Conservation (phyloP, 2,329 filamentous ascomycete species). For the Phyllachora maydis region DNA sequence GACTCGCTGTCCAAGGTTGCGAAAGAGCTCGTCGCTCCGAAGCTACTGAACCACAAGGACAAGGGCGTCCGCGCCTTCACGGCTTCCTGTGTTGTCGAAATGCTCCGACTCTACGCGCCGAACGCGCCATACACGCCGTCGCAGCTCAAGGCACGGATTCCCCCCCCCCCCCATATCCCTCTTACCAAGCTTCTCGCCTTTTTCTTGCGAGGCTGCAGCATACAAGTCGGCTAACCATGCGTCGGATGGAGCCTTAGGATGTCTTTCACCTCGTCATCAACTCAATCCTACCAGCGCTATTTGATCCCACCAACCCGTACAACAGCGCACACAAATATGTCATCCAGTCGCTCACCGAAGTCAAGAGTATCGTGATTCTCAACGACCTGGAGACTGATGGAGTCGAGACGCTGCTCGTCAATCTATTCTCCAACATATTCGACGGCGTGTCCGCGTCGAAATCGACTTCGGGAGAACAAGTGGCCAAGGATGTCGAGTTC, state of each 20-base stretch:
- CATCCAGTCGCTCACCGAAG: conserved; percentile 68
- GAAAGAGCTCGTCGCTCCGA: conserved; percentile 63
- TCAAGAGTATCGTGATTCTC: conserved; percentile 86
- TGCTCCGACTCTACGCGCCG: conserved; percentile 80
- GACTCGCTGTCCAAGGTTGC: conserved; percentile 72
- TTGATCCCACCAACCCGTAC: conserved; percentile 74
- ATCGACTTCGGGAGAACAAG: conserved; percentile 53
- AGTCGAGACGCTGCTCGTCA: conserved; percentile 56
- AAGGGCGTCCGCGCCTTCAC: conserved; percentile 79
- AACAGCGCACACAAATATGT: conserved; percentile 88
- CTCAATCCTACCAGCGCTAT: conserved; percentile 64
- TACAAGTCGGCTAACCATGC: too few species aligned
- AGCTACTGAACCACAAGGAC: conserved; percentile 80
- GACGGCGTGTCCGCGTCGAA: conserved; percentile 75
- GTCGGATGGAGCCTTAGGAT: too few species aligned
- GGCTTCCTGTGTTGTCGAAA: conserved; percentile 77
- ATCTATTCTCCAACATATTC: conserved; percentile 76
- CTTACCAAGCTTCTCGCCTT: conserved; percentile 6
- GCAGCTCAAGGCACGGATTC: conserved; percentile 58
- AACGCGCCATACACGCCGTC: conserved; percentile 82
- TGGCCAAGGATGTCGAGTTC: conserved; percentile 85
- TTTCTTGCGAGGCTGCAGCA: too few species aligned
- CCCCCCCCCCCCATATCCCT: neutral
- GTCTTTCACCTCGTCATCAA: conserved; percentile 82
- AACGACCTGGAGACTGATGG: conserved; percentile 76